phyloP scores from a whole-genome alignment of 805 yeast species.

The Starmera amethionina region DNA sequence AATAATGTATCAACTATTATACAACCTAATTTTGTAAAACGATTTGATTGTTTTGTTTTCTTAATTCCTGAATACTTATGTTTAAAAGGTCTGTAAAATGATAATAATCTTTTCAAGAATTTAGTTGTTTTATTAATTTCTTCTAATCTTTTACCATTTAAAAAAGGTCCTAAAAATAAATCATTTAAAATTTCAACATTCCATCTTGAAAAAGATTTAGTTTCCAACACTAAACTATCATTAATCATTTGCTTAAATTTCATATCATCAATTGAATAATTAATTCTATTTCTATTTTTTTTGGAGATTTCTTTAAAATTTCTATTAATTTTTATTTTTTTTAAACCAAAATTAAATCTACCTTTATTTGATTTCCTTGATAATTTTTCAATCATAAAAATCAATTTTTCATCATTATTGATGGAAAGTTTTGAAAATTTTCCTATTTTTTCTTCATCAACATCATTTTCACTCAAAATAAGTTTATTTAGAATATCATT shows the following conservation, averaged over 20 bases:
- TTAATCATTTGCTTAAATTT: slow-evolving; percentile 57
- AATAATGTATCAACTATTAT: slow-evolving; percentile 60
- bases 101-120: slow-evolving; percentile 71
- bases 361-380: slow-evolving; percentile 29
- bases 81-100: slow-evolving; percentile 89
- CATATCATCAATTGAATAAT: slow-evolving; percentile 38
- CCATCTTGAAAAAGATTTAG: slow-evolving; percentile 81
- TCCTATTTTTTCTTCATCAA: slow-evolving; percentile 1
- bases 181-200: slow-evolving; percentile 70
- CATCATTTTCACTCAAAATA: neutral
- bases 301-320: slow-evolving; percentile 17
- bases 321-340: slow-evolving; percentile 12
- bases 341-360: slow-evolving; percentile 25
- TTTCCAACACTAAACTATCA: slow-evolving; percentile 62
- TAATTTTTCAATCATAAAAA: slow-evolving; percentile 39
- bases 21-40: slow-evolving; percentile 66
- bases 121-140: slow-evolving; percentile 74
- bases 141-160: slow-evolving; percentile 61
- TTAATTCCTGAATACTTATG: slow-evolving; percentile 57
- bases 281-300: slow-evolving; percentile 5
- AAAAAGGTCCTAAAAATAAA: slow-evolving; percentile 77
- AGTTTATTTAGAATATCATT: slow-evolving; percentile 23
- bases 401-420: slow-evolving; percentile 16
- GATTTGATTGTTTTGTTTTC: slow-evolving; percentile 38
- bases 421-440: neutral